A percentile compares a stretch with the other conserved stretches of the same genome.
These are phyloP conservation scores for Paecilomyces formosus DNA, from an alignment of 2,329 filamentous ascomycete species.

Conservation along the genomic window DNA sequence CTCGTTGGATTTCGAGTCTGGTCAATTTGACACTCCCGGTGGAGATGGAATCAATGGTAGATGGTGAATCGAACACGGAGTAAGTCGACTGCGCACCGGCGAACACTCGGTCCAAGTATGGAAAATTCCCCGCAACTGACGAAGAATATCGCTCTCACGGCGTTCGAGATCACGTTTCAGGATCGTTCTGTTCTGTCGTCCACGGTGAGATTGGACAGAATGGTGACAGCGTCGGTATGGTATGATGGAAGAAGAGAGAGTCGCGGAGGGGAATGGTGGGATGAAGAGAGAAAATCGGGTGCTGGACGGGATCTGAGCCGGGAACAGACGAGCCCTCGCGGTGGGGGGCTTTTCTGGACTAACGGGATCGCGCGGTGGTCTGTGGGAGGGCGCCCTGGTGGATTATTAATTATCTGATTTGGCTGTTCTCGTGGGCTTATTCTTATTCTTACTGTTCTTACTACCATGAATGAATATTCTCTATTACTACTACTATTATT, in stretches of 20 bases:
- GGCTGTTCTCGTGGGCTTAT: too few species aligned
- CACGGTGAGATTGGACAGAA: neutral
- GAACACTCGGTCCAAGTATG: neutral
- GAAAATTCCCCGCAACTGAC: neutral
- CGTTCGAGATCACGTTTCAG: neutral
- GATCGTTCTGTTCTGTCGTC: neutral
- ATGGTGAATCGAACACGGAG: neutral
- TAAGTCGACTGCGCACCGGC: neutral
- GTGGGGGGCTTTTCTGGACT: constrained; percentile 1
- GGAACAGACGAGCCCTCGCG: constrained; percentile 8
- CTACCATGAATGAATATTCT: too few species aligned
- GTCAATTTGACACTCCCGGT: constrained; percentile 1
- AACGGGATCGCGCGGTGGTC: neutral
- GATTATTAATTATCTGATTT: too few species aligned
- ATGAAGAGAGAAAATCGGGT: neutral
- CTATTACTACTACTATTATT: too few species aligned
- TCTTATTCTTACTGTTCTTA: too few species aligned
- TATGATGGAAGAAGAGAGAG: constrained; percentile 2
- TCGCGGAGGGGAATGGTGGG: neutral
- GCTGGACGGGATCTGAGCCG: constrained; percentile 2
- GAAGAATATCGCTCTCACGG: neutral
- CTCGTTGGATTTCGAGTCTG: neutral
- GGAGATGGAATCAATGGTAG: neutral
- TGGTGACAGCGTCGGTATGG: neutral
- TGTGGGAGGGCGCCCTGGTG: too few species aligned